Conservation (phyloP, 2,329 filamentous ascomycete genomes). For the Phaeosphaeria sp. region DNA sequence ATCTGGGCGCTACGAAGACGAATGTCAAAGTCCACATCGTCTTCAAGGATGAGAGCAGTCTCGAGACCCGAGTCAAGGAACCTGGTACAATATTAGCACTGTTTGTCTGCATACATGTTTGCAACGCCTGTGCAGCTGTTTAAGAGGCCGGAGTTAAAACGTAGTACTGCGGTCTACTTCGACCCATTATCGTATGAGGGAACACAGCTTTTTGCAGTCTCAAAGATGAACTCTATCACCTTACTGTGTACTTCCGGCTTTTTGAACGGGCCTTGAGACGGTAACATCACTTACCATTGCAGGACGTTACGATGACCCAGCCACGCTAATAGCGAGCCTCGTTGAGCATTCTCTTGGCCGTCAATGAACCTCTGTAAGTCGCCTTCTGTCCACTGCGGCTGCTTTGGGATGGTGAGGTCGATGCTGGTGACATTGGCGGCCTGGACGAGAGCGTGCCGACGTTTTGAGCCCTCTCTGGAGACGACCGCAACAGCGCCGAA, state of each 20-base stretch:
- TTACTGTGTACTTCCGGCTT: too few species aligned
- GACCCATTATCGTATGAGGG: too few species aligned
- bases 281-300: conserved; percentile 38
- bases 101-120: neutral
- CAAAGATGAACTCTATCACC: too few species aligned
- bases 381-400: conserved; percentile 52
- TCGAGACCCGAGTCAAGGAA: conserved; percentile 52
- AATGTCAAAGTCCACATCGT: conserved; percentile 56
- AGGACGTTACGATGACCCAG: conserved; percentile 54
- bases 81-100: conserved; percentile 33
- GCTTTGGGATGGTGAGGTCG: conserved; percentile 51
- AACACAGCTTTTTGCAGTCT: too few species aligned
- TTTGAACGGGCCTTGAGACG: too few species aligned
- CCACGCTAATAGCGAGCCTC: conserved; percentile 54
- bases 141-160: too few species aligned
- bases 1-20: conserved; percentile 53
- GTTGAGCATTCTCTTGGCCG: conserved; percentile 41
- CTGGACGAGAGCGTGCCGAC: conserved; percentile 50
- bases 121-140: too few species aligned
- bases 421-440: conserved; percentile 53
- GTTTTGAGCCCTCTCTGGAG: conserved; percentile 48
- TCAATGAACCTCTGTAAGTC: conserved; percentile 49
- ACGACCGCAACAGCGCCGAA: conserved; percentile 53
- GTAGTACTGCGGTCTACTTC: too few species aligned
- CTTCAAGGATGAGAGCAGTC: conserved; percentile 54